phyloP scores from a whole-genome alignment of 148 eudicot genomes.

The Rhododendron ovatum region DNA sequence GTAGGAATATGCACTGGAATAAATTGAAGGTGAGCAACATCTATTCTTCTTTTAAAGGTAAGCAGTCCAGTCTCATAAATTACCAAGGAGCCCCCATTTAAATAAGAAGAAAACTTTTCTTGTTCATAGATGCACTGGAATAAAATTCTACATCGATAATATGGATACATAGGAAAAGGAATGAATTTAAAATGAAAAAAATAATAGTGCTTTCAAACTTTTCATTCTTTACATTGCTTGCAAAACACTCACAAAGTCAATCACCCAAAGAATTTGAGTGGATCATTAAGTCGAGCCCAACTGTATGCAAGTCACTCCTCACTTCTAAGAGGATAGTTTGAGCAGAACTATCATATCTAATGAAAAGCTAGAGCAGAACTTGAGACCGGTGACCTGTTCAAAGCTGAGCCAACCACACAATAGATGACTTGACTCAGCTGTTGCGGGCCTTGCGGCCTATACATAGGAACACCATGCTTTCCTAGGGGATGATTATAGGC shows the following conservation, averaged over 20 bases:
- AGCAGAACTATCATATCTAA: not conserved
- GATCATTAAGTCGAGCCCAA: not conserved
- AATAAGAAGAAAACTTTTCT: not conserved
- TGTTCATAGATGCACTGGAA: not conserved
- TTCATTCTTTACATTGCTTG: not conserved
- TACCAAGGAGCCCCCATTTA: not conserved
- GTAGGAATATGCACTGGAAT: not conserved
- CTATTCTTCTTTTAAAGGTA: not conserved
- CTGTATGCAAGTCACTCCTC: not conserved
- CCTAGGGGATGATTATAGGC: not conserved
- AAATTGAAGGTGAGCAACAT: not conserved
- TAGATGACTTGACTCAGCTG: not conserved
- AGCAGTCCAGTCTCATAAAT: not conserved
- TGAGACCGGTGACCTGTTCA: not conserved
- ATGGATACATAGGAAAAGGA: not conserved
- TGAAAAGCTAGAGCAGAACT: not conserved
- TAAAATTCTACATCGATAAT: not conserved
- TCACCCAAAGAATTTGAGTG: not conserved
- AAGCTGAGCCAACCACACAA: not conserved
- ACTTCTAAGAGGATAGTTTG: not conserved
- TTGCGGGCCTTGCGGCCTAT: not conserved
- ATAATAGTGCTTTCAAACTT: not conserved
- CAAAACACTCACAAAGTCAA: not conserved
- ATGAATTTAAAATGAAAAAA: not conserved
- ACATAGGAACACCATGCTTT: not conserved